A percentile compares a stretch with the other conserved stretches of the same genome.
phyloP scores from a whole-genome alignment of 202 grass and related monocot species.

The Dendrocalamus latiflorus region DNA sequence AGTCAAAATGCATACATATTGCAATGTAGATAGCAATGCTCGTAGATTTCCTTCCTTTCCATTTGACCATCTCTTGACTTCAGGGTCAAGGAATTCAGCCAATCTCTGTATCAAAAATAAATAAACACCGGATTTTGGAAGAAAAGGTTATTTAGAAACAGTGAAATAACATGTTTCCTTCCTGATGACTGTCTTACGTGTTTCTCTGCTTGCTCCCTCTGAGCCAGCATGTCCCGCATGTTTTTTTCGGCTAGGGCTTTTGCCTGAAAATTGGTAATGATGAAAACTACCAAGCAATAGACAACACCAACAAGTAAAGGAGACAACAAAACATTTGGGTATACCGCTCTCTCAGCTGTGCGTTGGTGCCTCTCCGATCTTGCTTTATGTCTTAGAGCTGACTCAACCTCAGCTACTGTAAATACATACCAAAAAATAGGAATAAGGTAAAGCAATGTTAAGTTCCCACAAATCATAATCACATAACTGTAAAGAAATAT shows the following conservation, averaged over 20 bases:
- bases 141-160: slow-evolving; percentile 28
- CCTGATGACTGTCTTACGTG: slow-evolving; percentile 47
- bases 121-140: slow-evolving; percentile 10
- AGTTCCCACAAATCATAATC: slow-evolving; percentile 2
- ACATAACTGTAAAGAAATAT: background rate
- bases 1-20: slow-evolving; percentile 74
- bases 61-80: slow-evolving; percentile 98
- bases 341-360: slow-evolving; percentile 85
- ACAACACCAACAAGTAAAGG: slow-evolving; percentile 18
- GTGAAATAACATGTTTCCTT: background rate
- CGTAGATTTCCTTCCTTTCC: slow-evolving; percentile 99
- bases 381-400: slow-evolving; percentile 82
- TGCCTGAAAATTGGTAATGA: slow-evolving; percentile 54
- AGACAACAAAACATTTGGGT: slow-evolving; percentile 22
- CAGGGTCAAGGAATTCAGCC: slow-evolving; percentile 86
- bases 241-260: slow-evolving; percentile 99
- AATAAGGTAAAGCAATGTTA: background rate
- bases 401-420: slow-evolving; percentile 62
- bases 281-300: slow-evolving; percentile 18
- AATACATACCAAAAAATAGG: slow-evolving; percentile 23
- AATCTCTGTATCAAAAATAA: slow-evolving; percentile 66
- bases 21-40: slow-evolving; percentile 89
- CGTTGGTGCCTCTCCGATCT: slow-evolving; percentile 82
- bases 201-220: slow-evolving; percentile 90
- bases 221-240: slow-evolving; percentile 71